These are phyloP conservation scores for Ettlia oleoabundans DNA, from an alignment of 139 green algal genomes.

Conservation along the genomic window DNA sequence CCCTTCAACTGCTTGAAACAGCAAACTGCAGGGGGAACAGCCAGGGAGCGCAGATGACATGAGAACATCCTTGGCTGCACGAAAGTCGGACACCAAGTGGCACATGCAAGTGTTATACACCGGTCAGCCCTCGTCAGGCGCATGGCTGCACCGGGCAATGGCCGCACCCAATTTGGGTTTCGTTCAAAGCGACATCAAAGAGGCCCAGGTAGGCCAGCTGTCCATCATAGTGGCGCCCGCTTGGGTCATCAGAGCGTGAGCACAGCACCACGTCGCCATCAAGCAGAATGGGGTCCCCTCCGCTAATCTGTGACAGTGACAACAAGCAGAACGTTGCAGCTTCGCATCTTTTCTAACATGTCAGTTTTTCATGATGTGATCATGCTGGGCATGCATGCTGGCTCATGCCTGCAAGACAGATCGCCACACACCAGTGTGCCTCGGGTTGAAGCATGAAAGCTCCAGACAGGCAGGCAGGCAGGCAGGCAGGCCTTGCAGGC, in stretches of 20 bases:
- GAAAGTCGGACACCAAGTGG: too few relatives aligned
- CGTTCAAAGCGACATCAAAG: slow-evolving; percentile 29
- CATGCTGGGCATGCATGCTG: too few relatives aligned
- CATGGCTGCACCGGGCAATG: too few relatives aligned
- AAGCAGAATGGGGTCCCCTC: slow-evolving; percentile 42
- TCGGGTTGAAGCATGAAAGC: background rate
- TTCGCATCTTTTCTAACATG: too few relatives aligned
- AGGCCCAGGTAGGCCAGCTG: slow-evolving; percentile 49
- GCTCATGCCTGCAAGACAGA: too few relatives aligned
- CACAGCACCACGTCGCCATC: slow-evolving; percentile 57
- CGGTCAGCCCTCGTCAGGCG: background rate
- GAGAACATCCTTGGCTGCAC: too few relatives aligned
- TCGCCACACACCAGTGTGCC: background rate
- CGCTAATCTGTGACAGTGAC: background rate
- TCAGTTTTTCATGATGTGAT: too few relatives aligned
- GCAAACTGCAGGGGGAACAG: background rate
- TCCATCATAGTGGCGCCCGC: slow-evolving; percentile 42
- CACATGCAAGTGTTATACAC: background rate
- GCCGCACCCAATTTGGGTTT: background rate
- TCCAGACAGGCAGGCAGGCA: background rate
- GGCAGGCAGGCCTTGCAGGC: background rate
- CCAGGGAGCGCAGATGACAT: background rate
- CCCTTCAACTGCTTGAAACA: background rate
- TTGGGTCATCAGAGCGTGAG: slow-evolving; percentile 37
- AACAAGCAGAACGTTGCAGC: background rate